Conservation (phyloP, 2,329 filamentous ascomycete species). For the Pestalotiopsis fici region DNA sequence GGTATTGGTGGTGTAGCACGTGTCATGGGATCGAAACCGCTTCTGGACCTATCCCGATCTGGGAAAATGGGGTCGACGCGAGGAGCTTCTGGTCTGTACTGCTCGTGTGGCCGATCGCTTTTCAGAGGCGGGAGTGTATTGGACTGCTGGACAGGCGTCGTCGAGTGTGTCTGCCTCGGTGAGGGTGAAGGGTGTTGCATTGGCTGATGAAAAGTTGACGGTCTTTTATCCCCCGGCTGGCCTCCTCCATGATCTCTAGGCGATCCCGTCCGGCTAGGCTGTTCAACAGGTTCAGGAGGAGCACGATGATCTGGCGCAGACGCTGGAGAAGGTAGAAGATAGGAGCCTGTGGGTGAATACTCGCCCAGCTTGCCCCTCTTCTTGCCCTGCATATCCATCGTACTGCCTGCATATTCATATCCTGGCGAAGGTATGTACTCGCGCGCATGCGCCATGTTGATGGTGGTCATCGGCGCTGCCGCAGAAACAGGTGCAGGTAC, state of each 20-base stretch:
- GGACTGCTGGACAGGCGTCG: constrained; percentile 25
- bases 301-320: constrained; percentile 29
- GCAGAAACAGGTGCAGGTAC: constrained; percentile 17
- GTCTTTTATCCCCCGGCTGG: constrained; percentile 23
- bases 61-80: constrained; percentile 31
- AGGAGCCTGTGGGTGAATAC: constrained; percentile 25
- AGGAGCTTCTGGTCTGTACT: constrained; percentile 17
- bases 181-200: constrained; percentile 22
- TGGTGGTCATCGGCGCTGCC: constrained; percentile 20
- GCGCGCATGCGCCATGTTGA: constrained; percentile 23
- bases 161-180: constrained; percentile 14
- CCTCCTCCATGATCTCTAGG: constrained; percentile 26
- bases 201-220: constrained; percentile 25
- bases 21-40: constrained; percentile 26
- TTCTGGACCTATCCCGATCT: constrained; percentile 29
- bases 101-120: constrained; percentile 24
- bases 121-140: constrained; percentile 20
- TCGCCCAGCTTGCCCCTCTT: constrained; percentile 24
- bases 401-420: constrained; percentile 28
- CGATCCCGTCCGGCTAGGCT: constrained; percentile 23
- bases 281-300: constrained; percentile 29
- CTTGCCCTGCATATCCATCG: constrained; percentile 24
- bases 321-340: constrained; percentile 27
- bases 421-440: constrained; percentile 32
- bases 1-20: constrained; percentile 23